Conservation (phyloP, 2,329 filamentous ascomycete species). For the Chaetomium sp. region DNA sequence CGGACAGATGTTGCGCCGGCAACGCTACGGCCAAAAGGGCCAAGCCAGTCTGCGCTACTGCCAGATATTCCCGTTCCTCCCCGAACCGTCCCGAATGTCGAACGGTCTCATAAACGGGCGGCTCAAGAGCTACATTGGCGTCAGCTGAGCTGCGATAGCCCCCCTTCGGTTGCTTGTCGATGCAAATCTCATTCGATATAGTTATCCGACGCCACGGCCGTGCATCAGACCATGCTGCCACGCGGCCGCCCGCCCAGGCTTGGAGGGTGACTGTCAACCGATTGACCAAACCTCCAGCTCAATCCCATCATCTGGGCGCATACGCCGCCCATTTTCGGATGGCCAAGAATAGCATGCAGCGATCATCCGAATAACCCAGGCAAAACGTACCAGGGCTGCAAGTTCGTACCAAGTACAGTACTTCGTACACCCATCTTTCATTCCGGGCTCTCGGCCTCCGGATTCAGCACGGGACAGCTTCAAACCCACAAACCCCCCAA, state of each 20-base stretch:
- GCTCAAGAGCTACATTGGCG: background rate
- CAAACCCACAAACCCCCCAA: slow-evolving; percentile 3
- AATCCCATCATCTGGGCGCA: background rate
- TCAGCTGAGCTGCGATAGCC: background rate
- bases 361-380: slow-evolving; percentile 7
- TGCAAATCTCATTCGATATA: slow-evolving; percentile 6
- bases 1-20: background rate
- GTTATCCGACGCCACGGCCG: slow-evolving; percentile 1
- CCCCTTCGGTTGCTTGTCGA: background rate
- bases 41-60: slow-evolving; percentile 5
- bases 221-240: slow-evolving; percentile 16
- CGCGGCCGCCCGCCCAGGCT: background rate
- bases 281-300: slow-evolving; percentile 2
- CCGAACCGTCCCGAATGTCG: slow-evolving; percentile 12
- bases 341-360: slow-evolving; percentile 14
- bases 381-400: background rate
- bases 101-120: slow-evolving; percentile 11
- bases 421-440: background rate
- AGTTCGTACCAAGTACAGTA: background rate
- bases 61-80: slow-evolving; percentile 16
- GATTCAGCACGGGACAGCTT: background rate
- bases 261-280: background rate
- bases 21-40: slow-evolving; percentile 15
- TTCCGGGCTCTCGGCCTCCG: background rate
- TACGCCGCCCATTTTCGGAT: slow-evolving; percentile 4